Evolutionary conservation across 805 yeast species (phyloP).

Genomic region (Millerago galiae): DNA sequence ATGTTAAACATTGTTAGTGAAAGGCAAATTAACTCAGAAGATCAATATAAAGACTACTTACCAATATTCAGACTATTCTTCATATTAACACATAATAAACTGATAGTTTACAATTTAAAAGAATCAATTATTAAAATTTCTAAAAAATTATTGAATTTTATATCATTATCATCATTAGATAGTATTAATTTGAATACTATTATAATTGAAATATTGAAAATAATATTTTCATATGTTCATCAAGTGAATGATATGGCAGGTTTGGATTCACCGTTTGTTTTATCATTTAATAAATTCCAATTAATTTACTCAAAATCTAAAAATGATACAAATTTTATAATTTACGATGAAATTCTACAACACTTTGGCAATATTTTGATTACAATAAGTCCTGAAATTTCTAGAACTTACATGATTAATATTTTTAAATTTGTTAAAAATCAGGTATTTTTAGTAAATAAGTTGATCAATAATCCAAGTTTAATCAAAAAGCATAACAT

Average conservation of each 20-base stretch:
- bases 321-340: constrained; percentile 3
- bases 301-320: constrained; percentile 13
- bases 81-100: constrained; percentile 15
- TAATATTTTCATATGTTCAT: constrained; percentile 20
- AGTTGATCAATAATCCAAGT: constrained; percentile 1
- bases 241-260: constrained; percentile 20
- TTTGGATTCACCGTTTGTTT: constrained; percentile 22
- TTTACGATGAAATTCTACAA: constrained; percentile 22
- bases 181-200: constrained; percentile 17
- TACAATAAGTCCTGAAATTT: constrained; percentile 17
- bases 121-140: constrained; percentile 16
- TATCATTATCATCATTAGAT: constrained; percentile 17
- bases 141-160: constrained; percentile 22
- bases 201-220: constrained; percentile 24
- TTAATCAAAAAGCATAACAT: neutral
- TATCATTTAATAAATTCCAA: constrained; percentile 24
- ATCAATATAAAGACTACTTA: constrained; percentile 18
- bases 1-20: constrained; percentile 21
- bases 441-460: constrained; percentile 16
- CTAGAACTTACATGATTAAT: constrained; percentile 24
- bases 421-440: constrained; percentile 18
- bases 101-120: constrained; percentile 8
- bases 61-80: constrained; percentile 24
- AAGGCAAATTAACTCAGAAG: constrained; percentile 20
- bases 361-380: constrained; percentile 23